Percentiles rank a stretch among this genome's conserved stretches.
phyloP scores from a whole-genome alignment of 2,329 filamentous ascomycete genomes.

The Curvularia lunata region DNA sequence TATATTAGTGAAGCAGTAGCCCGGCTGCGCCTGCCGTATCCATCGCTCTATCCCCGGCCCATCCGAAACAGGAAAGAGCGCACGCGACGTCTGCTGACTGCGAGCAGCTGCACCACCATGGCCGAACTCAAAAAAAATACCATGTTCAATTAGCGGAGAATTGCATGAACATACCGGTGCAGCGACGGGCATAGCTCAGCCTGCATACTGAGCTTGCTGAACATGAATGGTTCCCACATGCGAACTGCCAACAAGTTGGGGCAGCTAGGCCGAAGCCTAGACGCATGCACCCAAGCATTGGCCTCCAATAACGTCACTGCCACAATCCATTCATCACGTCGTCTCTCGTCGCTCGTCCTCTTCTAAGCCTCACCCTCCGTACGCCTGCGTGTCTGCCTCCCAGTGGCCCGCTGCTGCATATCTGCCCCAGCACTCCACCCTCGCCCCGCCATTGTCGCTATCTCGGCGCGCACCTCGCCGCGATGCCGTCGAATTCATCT shows the following conservation, averaged over 20 bases:
- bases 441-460: conserved; percentile 10
- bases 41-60: background rate
- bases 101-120: background rate
- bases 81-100: conserved; percentile 13
- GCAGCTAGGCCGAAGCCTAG: conserved; percentile 3
- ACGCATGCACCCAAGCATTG: conserved; percentile 7
- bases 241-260: conserved; percentile 14
- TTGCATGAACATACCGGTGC: background rate
- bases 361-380: conserved; percentile 2
- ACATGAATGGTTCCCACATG: conserved; percentile 7
- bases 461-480: conserved; percentile 5
- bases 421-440: background rate
- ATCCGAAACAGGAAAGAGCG: conserved; percentile 14
- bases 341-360: conserved; percentile 4
- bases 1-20: conserved; percentile 3
- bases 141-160: background rate
- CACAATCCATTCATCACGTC: conserved; percentile 8
- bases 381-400: conserved; percentile 6
- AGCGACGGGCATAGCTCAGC: background rate
- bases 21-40: background rate
- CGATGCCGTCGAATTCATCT: conserved; percentile 29
- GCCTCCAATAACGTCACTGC: conserved; percentile 17
- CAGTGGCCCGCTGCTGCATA: conserved; percentile 14
- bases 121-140: no score
- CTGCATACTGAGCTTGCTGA: background rate